Percentiles rank a stretch among this genome's conserved stretches.
phyloP scores from a whole-genome alignment of 2,329 filamentous ascomycete species.

The Macrophomina tecta region DNA sequence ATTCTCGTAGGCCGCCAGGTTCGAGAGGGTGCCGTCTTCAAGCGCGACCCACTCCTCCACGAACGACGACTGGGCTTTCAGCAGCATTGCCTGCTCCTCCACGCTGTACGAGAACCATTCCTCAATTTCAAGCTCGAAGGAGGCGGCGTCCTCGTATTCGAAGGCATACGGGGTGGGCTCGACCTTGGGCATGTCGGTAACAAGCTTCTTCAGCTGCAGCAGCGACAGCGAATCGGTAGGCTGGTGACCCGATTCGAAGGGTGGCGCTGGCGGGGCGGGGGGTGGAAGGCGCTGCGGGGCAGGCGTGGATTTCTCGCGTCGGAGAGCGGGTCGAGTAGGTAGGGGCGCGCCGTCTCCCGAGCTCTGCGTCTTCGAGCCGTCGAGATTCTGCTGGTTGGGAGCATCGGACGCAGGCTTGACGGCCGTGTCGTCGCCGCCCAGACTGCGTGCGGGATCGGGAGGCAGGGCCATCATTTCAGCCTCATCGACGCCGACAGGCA shows the following conservation, averaged over 20 bases:
- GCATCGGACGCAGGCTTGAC: constrained; percentile 45
- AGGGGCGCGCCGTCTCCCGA: constrained; percentile 35
- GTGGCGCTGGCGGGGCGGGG: constrained; percentile 44
- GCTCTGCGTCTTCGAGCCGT: constrained; percentile 28
- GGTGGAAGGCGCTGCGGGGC: constrained; percentile 52
- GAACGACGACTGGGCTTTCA: constrained; percentile 77
- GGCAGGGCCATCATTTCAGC: constrained; percentile 44
- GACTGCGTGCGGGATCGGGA: constrained; percentile 41
- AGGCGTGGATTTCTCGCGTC: constrained; percentile 48
- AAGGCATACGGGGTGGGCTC: constrained; percentile 75
- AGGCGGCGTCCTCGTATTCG: constrained; percentile 58
- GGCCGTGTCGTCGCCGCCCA: constrained; percentile 33
- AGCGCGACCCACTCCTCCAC: constrained; percentile 70
- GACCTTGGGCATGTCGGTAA: constrained; percentile 50
- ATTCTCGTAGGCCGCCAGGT: constrained; percentile 46
- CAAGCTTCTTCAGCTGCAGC: constrained; percentile 53
- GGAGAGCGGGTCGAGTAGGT: constrained; percentile 46
- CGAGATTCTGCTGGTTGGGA: constrained; percentile 40
- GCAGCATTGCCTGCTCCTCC: constrained; percentile 80
- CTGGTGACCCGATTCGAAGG: constrained; percentile 38
- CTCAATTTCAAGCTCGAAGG: constrained; percentile 85
- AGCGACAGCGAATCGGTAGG: constrained; percentile 54
- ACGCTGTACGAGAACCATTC: constrained; percentile 97
- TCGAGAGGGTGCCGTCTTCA: constrained; percentile 54
- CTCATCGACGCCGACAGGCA: constrained; percentile 45